These are phyloP conservation scores for Ananas comosus DNA, from an alignment of 176 grass and related monocot genomes.

Conservation along the genomic window DNA sequence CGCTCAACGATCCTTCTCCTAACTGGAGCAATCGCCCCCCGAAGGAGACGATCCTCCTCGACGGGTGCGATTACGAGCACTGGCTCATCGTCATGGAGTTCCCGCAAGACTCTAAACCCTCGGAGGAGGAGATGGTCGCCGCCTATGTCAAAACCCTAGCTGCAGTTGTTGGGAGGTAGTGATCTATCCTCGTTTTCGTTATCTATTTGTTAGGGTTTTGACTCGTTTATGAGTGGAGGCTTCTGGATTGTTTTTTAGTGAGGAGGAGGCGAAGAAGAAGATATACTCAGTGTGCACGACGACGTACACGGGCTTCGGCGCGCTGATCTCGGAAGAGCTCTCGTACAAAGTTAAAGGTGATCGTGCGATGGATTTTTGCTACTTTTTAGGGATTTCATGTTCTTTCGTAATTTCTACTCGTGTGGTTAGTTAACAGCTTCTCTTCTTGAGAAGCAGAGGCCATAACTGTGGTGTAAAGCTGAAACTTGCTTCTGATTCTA, in stretches of 20 bases:
- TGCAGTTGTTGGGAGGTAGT: slow-evolving; percentile 63
- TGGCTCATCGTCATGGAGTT: slow-evolving; percentile 97
- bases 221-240: not conserved
- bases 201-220: not conserved
- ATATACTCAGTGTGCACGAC: slow-evolving; percentile 93
- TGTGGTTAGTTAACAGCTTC: no score
- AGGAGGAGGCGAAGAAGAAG: slow-evolving; percentile 93
- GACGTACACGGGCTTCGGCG: slow-evolving; percentile 78
- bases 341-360: slow-evolving; percentile 99
- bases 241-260: slow-evolving; percentile 36
- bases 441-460: no score
- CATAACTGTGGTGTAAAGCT: no score
- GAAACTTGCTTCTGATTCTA: no score
- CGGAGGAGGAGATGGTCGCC: slow-evolving; percentile 77
- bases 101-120: slow-evolving; percentile 44
- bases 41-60: slow-evolving; percentile 91
- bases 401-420: no score
- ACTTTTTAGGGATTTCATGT: not conserved
- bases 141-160: slow-evolving; percentile 74
- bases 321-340: slow-evolving; percentile 82
- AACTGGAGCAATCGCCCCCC: slow-evolving; percentile 93
- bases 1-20: slow-evolving; percentile 76
- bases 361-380: slow-evolving; percentile 15
- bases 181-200: not conserved
- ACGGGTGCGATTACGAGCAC: slow-evolving; percentile 95